These are phyloP conservation scores for Coniochaeta sp. DNA, from an alignment of 2,329 filamentous ascomycete genomes.

Conservation along the genomic window DNA sequence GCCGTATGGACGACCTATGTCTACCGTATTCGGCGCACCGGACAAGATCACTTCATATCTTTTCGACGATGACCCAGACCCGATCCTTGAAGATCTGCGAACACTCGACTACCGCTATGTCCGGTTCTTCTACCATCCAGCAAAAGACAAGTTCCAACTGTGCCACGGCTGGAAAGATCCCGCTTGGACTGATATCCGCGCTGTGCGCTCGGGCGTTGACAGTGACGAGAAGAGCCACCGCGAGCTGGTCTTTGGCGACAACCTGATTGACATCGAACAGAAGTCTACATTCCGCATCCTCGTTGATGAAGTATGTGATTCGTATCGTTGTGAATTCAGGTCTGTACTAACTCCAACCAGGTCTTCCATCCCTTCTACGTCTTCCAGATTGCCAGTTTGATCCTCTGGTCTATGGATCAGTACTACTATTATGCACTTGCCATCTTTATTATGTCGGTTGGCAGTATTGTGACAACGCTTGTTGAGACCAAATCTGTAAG, in stretches of 20 bases:
- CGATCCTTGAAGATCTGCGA: constrained; percentile 66
- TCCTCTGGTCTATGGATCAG: constrained; percentile 90
- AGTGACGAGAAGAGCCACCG: constrained; percentile 80
- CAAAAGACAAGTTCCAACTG: constrained; percentile 81
- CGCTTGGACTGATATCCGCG: constrained; percentile 70
- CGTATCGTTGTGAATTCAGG: not conserved
- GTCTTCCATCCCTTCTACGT: constrained; percentile 97
- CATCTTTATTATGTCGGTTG: constrained; percentile 90
- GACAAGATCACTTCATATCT: constrained; percentile 51
- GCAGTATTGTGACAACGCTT: constrained; percentile 84
- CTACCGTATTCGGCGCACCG: constrained; percentile 58
- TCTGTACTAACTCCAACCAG: constrained; percentile 30
- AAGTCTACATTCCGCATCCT: constrained; percentile 79
- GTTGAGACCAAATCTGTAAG: constrained; percentile 75
- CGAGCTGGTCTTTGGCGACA: constrained; percentile 80
- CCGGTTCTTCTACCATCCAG: constrained; percentile 82
- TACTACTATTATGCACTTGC: constrained; percentile 98
- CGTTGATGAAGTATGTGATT: constrained; percentile 65
- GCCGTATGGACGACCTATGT: constrained; percentile 47
- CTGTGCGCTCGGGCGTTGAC: constrained; percentile 73
- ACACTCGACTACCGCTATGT: constrained; percentile 91
- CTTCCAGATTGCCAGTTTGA: constrained; percentile 89
- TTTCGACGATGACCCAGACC: constrained; percentile 66
- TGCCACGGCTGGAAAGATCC: constrained; percentile 94
- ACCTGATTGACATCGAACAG: constrained; percentile 87